Evolutionary conservation across 2,329 filamentous ascomycete genomes (phyloP).

Genomic region (Alternaria alternata): DNA sequence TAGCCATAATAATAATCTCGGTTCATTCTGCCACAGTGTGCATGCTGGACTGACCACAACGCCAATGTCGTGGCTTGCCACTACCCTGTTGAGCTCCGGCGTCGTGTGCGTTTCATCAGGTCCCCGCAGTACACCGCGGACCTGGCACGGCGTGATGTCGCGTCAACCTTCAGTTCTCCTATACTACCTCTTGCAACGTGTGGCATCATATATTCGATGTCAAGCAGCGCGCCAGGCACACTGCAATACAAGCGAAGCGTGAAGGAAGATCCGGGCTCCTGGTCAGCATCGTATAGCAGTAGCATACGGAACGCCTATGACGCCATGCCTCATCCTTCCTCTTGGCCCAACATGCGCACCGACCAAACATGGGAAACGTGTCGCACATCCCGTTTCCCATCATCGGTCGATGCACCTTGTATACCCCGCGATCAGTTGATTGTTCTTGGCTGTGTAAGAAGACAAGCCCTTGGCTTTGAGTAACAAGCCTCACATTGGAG

Average conservation of each 20-base stretch:
- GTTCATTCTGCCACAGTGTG: background rate
- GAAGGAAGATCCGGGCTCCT: background rate
- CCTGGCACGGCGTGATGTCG: background rate
- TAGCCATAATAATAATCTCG: background rate
- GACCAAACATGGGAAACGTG: conserved; percentile 17
- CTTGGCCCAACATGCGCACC: conserved; percentile 22
- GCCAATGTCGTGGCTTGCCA: background rate
- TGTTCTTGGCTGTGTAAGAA: conserved; percentile 18
- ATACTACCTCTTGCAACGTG: background rate
- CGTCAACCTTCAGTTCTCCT: background rate
- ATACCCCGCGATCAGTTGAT: conserved; percentile 16
- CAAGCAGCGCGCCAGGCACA: background rate
- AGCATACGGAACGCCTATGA: conserved; percentile 24
- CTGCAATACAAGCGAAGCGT: background rate
- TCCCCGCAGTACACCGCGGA: background rate
- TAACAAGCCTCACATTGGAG: conserved; percentile 27
- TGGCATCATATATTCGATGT: background rate
- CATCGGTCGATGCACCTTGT: conserved; percentile 22
- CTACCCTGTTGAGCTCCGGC: background rate
- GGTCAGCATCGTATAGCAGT: background rate
- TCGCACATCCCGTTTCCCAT: conserved; percentile 8
- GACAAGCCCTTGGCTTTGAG: conserved; percentile 24
- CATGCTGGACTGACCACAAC: background rate
- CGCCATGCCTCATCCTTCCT: conserved; percentile 30
- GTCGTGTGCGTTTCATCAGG: background rate